Conservation (phyloP, 1,284 basidiomycete genomes). For the Agroathelia rolfsii region DNA sequence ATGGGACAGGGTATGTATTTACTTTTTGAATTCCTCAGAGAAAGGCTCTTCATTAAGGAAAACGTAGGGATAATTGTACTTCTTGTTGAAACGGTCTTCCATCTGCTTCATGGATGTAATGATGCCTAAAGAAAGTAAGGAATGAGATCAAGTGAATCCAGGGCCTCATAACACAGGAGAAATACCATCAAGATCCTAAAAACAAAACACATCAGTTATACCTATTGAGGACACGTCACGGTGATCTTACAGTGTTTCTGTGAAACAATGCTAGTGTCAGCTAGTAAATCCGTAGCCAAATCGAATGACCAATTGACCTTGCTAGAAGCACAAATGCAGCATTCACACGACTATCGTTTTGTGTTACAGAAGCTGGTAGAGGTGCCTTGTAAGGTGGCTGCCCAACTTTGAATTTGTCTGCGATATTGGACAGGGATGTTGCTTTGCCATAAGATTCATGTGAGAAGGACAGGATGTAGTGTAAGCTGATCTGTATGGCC, state of each 20-base stretch:
- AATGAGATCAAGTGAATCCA: too few species aligned
- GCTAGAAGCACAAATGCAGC: slow-evolving; percentile 83
- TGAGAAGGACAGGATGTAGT: slow-evolving; percentile 63
- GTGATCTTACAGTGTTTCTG: too few species aligned
- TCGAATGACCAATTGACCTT: too few species aligned
- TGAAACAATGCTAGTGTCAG: too few species aligned
- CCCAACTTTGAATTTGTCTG: slow-evolving; percentile 31
- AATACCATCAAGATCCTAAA: too few species aligned
- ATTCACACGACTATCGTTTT: slow-evolving; percentile 60
- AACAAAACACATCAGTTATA: too few species aligned
- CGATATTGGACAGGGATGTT: slow-evolving; percentile 48
- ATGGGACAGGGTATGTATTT: slow-evolving; percentile 14
- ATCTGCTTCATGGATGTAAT: slow-evolving; percentile 68
- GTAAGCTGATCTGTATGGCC: slow-evolving; percentile 49
- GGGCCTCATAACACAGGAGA: too few species aligned
- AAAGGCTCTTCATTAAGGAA: slow-evolving; percentile 82
- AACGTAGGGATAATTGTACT: slow-evolving; percentile 78
- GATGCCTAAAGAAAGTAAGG: too few species aligned
- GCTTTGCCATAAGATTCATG: slow-evolving; percentile 60
- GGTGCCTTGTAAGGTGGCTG: slow-evolving; percentile 42
- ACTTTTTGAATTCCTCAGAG: slow-evolving; percentile 70
- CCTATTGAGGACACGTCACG: too few species aligned
- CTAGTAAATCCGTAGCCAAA: too few species aligned
- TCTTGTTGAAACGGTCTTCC: slow-evolving; percentile 79
- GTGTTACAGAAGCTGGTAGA: slow-evolving; percentile 37